A percentile compares a stretch with the other conserved stretches of the same genome.
Evolutionary conservation across 192 early-diverging fungal species (phyloP).

Genomic region (Entomortierella beljakovae): DNA sequence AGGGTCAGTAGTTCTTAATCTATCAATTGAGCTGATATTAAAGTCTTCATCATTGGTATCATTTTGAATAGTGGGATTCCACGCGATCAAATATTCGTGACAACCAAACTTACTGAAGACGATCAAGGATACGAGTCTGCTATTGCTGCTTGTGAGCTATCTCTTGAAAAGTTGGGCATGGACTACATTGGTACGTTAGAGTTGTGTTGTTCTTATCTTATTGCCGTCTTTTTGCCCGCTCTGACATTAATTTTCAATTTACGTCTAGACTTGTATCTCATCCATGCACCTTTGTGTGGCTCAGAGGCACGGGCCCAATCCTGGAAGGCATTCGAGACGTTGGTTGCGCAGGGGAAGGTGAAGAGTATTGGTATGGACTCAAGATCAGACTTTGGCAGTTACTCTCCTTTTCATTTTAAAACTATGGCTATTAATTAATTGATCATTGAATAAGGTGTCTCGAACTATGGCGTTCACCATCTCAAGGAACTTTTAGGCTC

Average conservation of each 20-base stretch:
- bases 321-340: constrained; percentile 65
- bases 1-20: too few species aligned
- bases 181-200: constrained; percentile 61
- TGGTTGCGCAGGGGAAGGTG: constrained; percentile 60
- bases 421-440: neutral
- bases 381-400: too few species aligned
- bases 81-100: constrained; percentile 69
- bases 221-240: neutral
- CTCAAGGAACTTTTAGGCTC: constrained; percentile 59
- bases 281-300: constrained; percentile 68
- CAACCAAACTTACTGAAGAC: constrained; percentile 70
- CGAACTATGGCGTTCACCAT: constrained; percentile 67
- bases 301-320: constrained; percentile 54
- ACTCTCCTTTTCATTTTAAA: too few species aligned
- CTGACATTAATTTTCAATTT: neutral
- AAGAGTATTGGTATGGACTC: constrained; percentile 59
- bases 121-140: constrained; percentile 66
- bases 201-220: neutral
- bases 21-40: too few species aligned
- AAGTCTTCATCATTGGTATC: neutral
- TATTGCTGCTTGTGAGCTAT: constrained; percentile 61
- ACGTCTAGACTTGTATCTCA: constrained; percentile 63
- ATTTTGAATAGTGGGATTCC: constrained; percentile 54
- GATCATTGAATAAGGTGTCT: constrained; percentile 49
- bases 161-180: constrained; percentile 62